Evolutionary conservation across 345 rosid genomes (phyloP).

Genomic region (Dovyalis caffra): DNA sequence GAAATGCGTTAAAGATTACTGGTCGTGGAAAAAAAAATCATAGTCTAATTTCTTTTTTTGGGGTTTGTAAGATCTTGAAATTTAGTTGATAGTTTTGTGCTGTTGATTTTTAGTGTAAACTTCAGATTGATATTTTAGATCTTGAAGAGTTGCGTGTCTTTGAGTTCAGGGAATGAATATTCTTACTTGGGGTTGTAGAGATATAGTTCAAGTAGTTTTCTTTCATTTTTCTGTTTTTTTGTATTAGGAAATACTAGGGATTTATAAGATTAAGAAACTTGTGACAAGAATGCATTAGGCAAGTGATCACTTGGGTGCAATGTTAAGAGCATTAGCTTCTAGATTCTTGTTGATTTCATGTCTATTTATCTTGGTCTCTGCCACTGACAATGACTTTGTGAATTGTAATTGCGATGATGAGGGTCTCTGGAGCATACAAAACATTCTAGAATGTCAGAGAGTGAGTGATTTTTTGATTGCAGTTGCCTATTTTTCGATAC

Average conservation of each 20-base stretch:
- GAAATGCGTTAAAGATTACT: not conserved
- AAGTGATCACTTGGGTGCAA: conserved; percentile 34
- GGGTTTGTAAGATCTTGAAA: conserved; percentile 33
- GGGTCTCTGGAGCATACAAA: conserved; percentile 61
- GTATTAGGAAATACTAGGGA: not conserved
- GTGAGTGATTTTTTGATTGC: conserved; percentile 92
- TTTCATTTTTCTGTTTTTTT: not conserved
- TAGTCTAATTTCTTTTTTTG: not conserved
- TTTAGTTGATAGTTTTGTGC: not conserved
- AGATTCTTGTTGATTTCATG: conserved; percentile 45
- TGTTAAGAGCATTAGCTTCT: conserved; percentile 64
- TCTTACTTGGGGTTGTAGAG: not conserved
- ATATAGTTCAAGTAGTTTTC: not conserved
- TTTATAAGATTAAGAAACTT: not conserved
- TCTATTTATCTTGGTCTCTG: conserved; percentile 45
- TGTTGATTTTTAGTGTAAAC: not conserved
- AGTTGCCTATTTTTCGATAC: conserved; percentile 90
- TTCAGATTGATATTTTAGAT: conserved; percentile 19
- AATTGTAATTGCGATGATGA: conserved; percentile 89
- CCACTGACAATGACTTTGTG: conserved; percentile 46
- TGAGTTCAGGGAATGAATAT: not conserved
- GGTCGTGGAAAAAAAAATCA: not conserved
- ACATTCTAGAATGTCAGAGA: conserved; percentile 76
- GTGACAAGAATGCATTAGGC: conserved; percentile 25
- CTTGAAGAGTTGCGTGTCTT: conserved; percentile 10